Conservation (phyloP, 768 basidiomycete genomes). For the Tubosaeta brunneosetosa region DNA sequence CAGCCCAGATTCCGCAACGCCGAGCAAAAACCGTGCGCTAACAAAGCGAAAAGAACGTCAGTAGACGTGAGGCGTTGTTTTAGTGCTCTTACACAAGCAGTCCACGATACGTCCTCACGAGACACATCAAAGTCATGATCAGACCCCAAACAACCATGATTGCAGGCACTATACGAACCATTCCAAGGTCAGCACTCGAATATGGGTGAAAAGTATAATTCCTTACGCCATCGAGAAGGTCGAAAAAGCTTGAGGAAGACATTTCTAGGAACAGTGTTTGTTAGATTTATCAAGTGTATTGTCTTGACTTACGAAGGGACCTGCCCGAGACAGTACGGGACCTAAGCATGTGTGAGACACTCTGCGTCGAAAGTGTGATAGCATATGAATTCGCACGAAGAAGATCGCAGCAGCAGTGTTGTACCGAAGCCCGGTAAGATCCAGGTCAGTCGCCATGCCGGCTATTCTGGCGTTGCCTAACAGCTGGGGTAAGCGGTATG, state of each 20-base stretch:
- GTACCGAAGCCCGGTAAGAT: conserved; percentile 34
- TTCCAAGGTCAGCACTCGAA: conserved; percentile 3
- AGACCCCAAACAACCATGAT: conserved; percentile 37
- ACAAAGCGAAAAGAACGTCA: neutral
- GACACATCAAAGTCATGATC: conserved; percentile 35
- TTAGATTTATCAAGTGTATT: neutral
- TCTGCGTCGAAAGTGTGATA: neutral
- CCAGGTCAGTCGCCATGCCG: conserved; percentile 39
- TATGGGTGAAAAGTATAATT: neutral
- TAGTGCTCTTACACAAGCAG: conserved; percentile 26
- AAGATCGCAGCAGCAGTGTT: conserved; percentile 38
- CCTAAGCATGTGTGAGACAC: conserved; percentile 13
- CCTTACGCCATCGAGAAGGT: conserved; percentile 33
- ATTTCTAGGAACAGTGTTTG: conserved; percentile 23
- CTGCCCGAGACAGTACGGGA: conserved; percentile 35
- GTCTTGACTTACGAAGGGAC: conserved; percentile 33
- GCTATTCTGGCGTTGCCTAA: conserved; percentile 42
- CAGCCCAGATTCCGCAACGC: conserved; percentile 43
- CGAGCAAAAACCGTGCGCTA: conserved; percentile 41
- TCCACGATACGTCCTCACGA: conserved; percentile 29
- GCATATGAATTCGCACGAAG: conserved; percentile 23
- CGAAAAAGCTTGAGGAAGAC: conserved; percentile 32
- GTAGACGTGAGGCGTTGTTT: neutral
- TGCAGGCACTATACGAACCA: conserved; percentile 29
- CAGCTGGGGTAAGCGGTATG: conserved; percentile 3